Evolutionary conservation across 192 early-diverging fungal species (phyloP).

Genomic region (Umbelopsis sp.): DNA sequence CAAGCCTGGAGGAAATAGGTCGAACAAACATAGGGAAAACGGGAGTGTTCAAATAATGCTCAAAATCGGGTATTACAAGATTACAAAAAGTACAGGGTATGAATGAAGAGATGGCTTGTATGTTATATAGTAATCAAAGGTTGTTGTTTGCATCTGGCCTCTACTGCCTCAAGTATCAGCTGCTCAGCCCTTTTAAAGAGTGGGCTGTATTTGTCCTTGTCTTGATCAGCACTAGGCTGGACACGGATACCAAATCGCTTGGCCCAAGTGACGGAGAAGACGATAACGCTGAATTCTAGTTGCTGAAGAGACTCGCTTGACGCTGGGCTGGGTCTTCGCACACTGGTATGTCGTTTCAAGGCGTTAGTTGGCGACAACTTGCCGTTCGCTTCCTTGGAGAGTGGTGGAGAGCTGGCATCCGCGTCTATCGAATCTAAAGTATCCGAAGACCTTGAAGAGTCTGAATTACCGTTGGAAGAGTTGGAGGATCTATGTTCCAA

Average conservation of each 20-base stretch:
- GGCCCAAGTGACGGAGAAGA: conserved; percentile 10
- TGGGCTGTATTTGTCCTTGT: not conserved
- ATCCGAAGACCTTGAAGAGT: conserved; percentile 1
- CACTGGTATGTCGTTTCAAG: not conserved
- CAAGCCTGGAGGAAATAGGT: not conserved
- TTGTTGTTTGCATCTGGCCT: not conserved
- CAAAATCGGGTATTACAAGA: not conserved
- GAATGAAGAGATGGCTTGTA: not conserved
- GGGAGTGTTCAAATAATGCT: not conserved
- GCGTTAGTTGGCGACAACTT: not conserved
- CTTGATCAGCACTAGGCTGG: not conserved
- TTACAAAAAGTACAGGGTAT: not conserved
- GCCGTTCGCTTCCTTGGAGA: not conserved
- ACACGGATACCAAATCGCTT: conserved; percentile 10
- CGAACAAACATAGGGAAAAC: not conserved
- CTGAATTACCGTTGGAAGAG: not conserved
- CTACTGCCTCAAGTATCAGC: conserved; percentile 4
- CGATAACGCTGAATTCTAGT: not conserved
- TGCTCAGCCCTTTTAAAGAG: conserved; percentile 8
- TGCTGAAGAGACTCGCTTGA: not conserved
- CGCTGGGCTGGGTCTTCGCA: not conserved
- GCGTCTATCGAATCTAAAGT: not conserved
- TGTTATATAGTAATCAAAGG: not conserved
- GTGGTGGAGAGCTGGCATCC: not conserved
- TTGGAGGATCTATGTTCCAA: not conserved